Evolutionary conservation across 2,329 filamentous ascomycete genomes (phyloP).

Genomic region (Neofusicoccum ribis): DNA sequence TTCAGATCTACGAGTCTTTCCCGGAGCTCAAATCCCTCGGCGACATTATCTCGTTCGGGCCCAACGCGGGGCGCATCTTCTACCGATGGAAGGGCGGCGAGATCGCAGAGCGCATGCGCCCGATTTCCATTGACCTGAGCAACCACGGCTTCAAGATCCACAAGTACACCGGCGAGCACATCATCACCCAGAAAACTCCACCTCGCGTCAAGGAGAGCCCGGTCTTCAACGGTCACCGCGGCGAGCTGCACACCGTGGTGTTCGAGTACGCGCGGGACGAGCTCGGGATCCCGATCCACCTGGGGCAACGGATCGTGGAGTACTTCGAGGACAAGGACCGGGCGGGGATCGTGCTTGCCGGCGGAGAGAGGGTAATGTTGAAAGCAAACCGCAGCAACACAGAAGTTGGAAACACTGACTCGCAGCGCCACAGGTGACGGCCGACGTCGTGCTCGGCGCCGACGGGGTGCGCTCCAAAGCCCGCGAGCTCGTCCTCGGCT

Average conservation of each 20-base stretch:
- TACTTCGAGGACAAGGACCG: conserved; percentile 57
- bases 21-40: conserved; percentile 58
- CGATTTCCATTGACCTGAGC: conserved; percentile 54
- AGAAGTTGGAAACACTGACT: too few species aligned
- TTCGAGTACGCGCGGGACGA: conserved; percentile 59
- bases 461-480: conserved; percentile 56
- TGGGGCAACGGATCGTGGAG: conserved; percentile 52
- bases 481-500: conserved; percentile 53
- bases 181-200: conserved; percentile 56
- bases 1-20: conserved; percentile 61
- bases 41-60: conserved; percentile 63
- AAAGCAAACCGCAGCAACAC: neutral
- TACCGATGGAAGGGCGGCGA: conserved; percentile 56
- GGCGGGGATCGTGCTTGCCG: conserved; percentile 54
- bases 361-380: conserved; percentile 44
- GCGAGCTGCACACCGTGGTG: conserved; percentile 61
- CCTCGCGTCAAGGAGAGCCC: conserved; percentile 50
- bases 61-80: conserved; percentile 63
- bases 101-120: conserved; percentile 49
- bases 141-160: conserved; percentile 62
- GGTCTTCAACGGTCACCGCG: conserved; percentile 61
- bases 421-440: conserved; percentile 28
- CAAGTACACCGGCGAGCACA: conserved; percentile 62
- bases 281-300: conserved; percentile 56
- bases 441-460: conserved; percentile 54